These are phyloP conservation scores for Tylopilus felleus DNA, from an alignment of 768 basidiomycete genomes.

Conservation along the genomic window DNA sequence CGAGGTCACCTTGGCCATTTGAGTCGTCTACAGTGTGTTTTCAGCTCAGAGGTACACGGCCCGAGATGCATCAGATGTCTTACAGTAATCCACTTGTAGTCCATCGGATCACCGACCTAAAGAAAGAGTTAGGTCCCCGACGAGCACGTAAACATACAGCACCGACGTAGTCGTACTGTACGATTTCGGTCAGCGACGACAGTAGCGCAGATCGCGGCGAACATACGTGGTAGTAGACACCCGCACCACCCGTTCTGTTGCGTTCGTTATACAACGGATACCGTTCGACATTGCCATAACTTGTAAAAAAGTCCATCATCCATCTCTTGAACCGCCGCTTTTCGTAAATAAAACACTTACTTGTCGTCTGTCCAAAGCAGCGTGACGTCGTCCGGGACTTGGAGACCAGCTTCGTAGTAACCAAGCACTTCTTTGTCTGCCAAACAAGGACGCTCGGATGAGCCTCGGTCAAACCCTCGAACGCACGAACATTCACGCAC, in stretches of 20 bases:
- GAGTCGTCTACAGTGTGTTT: neutral
- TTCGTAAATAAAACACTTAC: neutral
- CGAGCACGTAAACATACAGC: neutral
- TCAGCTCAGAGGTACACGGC: neutral
- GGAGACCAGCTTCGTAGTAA: neutral
- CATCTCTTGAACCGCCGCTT: neutral
- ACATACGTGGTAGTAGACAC: neutral
- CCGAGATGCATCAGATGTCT: neutral
- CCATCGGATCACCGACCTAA: neutral
- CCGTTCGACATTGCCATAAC: neutral
- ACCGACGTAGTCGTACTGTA: neutral
- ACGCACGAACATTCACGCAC: neutral
- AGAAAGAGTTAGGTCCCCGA: neutral
- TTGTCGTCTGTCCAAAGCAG: neutral
- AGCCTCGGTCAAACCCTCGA: neutral
- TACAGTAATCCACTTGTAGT: neutral
- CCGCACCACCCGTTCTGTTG: slow-evolving; percentile 1
- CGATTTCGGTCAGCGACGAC: neutral
- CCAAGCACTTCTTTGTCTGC: neutral
- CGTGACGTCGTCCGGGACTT: neutral
- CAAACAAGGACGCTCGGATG: neutral
- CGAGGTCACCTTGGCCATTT: neutral
- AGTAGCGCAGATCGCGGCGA: neutral
- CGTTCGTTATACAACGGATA: neutral
- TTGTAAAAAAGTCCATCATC: neutral